phyloP scores from a whole-genome alignment of 805 yeast genomes.

The Suhomyces vadensis region DNA sequence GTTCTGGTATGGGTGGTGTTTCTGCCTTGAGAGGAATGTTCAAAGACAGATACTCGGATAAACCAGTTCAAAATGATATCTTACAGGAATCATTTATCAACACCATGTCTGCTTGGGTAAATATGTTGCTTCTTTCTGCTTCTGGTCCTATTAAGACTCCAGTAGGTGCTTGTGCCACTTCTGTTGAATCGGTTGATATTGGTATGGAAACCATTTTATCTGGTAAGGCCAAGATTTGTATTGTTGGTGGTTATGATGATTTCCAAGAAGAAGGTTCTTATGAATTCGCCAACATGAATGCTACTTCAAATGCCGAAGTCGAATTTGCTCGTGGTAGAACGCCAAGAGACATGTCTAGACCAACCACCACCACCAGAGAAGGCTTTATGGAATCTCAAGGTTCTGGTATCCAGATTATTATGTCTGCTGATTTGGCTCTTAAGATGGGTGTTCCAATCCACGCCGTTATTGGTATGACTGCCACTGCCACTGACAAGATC shows the following conservation, averaged over 20 bases:
- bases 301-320: slow-evolving; percentile 85
- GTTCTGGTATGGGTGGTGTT: slow-evolving; percentile 99
- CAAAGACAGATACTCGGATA: slow-evolving; percentile 88
- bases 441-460: slow-evolving; percentile 99
- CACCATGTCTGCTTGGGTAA: slow-evolving; percentile 99
- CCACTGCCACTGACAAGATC: slow-evolving; percentile 97
- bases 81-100: slow-evolving; percentile 98
- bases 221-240: slow-evolving; percentile 93
- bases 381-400: slow-evolving; percentile 99
- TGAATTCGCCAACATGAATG: slow-evolving; percentile 98
- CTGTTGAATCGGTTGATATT: slow-evolving; percentile 93
- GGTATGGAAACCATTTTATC: slow-evolving; percentile 92
- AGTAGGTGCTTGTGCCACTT: slow-evolving; percentile 99
- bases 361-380: slow-evolving; percentile 90
- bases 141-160: slow-evolving; percentile 99
- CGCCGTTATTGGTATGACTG: slow-evolving; percentile 90
- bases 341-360: slow-evolving; percentile 98
- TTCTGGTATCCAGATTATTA: slow-evolving; percentile 94
- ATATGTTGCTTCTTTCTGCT: slow-evolving; percentile 93
- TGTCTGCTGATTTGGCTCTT: slow-evolving; percentile 92
- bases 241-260: slow-evolving; percentile 99
- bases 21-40: slow-evolving; percentile 96
- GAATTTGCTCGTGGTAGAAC: slow-evolving; percentile 96
- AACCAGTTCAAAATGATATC: slow-evolving; percentile 95
- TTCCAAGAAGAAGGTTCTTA: slow-evolving; percentile 99